Evolutionary conservation across 495 filamentous ascomycete genomes (phyloP).

Genomic region (Podospora australis): DNA sequence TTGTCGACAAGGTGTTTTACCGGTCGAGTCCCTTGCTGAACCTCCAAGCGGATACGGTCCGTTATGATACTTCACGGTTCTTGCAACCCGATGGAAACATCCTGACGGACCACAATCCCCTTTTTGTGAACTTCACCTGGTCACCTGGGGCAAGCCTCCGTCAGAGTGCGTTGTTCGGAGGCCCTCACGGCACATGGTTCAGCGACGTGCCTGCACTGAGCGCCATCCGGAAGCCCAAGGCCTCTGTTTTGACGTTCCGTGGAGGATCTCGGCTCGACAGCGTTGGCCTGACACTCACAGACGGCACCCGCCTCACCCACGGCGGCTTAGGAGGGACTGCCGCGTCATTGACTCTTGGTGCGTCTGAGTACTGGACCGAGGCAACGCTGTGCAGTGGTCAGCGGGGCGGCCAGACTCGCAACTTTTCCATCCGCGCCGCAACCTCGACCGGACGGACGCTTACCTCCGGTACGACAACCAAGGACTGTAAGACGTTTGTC

Average conservation of each 20-base stretch:
- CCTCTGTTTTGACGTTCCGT: slow-evolving; percentile 37
- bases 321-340: slow-evolving; percentile 49
- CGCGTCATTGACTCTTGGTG: slow-evolving; percentile 37
- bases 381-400: slow-evolving; percentile 48
- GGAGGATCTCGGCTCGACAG: slow-evolving; percentile 46
- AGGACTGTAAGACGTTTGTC: slow-evolving; percentile 41
- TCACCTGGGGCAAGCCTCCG: slow-evolving; percentile 31
- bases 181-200: slow-evolving; percentile 49
- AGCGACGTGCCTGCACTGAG: slow-evolving; percentile 41
- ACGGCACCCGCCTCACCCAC: slow-evolving; percentile 43
- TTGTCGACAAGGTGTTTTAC: slow-evolving; percentile 59
- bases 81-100: slow-evolving; percentile 45
- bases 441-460: slow-evolving; percentile 48
- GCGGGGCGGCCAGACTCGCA: slow-evolving; percentile 42
- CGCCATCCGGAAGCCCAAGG: slow-evolving; percentile 28
- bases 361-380: slow-evolving; percentile 42
- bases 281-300: slow-evolving; percentile 40
- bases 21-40: slow-evolving; percentile 40
- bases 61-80: slow-evolving; percentile 46
- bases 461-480: slow-evolving; percentile 41
- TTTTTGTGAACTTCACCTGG: slow-evolving; percentile 51
- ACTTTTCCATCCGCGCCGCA: slow-evolving; percentile 51
- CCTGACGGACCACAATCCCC: slow-evolving; percentile 57
- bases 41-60: slow-evolving; percentile 37
- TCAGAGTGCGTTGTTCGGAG: slow-evolving; percentile 46